A percentile compares a stretch with the other conserved stretches of the same genome.
Conservation (phyloP, 31 red algal genomes). For the Asparagopsis taxiformis region DNA sequence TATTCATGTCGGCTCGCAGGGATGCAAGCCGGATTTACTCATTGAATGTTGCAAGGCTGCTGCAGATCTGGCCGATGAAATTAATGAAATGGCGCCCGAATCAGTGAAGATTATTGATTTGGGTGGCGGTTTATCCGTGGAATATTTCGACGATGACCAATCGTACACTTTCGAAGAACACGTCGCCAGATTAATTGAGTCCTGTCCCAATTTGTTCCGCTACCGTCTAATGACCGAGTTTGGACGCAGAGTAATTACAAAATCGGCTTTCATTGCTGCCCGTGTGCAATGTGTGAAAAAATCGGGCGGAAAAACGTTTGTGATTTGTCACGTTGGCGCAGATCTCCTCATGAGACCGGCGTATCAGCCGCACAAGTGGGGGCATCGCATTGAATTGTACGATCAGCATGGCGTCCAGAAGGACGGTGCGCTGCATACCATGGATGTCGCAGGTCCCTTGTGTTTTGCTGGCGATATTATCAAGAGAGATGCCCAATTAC, state of each 20-base stretch:
- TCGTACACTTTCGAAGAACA: constrained; percentile 47
- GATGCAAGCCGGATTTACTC: constrained; percentile 33
- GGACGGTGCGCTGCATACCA: constrained; percentile 17
- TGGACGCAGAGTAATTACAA: constrained; percentile 57
- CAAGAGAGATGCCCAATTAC: constrained; percentile 48
- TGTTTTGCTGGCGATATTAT: constrained; percentile 86
- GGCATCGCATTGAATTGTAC: constrained; percentile 68
- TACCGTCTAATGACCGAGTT: constrained; percentile 76
- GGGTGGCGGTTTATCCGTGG: constrained; percentile 73
- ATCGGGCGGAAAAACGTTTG: constrained; percentile 58
- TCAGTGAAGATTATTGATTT: constrained; percentile 59
- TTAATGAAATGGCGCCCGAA: constrained; percentile 14
- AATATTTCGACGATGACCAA: constrained; percentile 47
- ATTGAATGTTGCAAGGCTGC: constrained; percentile 24
- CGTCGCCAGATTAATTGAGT: constrained; percentile 8
- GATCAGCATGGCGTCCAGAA: constrained; percentile 15
- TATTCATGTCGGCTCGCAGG: constrained; percentile 82
- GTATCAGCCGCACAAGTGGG: constrained; percentile 66
- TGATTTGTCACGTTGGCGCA: constrained; percentile 76
- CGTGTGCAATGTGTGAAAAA: constrained; percentile 56
- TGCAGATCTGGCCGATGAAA: constrained; percentile 45
- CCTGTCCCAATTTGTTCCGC: constrained; percentile 30
- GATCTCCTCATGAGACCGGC: constrained; percentile 74
- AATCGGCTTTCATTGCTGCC: constrained; percentile 54
- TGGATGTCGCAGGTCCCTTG: constrained; percentile 78